Evolutionary conservation across 495 filamentous ascomycete species (phyloP), one percentile per base, ranked within the genome.

Genomic region (Rusavskia elegans): DNA sequence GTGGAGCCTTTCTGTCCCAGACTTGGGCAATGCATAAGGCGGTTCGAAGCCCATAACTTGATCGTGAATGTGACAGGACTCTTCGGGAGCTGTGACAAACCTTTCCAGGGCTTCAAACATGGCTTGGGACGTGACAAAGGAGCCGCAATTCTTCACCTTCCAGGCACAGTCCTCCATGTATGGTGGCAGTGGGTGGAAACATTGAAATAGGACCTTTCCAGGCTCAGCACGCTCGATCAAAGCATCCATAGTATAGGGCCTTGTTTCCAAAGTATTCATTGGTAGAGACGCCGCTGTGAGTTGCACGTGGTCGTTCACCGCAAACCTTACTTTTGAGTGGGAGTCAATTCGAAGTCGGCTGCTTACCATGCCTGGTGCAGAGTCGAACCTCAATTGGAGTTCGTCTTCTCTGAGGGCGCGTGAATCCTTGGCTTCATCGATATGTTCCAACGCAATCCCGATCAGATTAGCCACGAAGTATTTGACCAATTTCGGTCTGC

Each of bases 391-490:
- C 10, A 72, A 54, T 14, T 61, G 21, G 59, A 57, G 38, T 64
- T 59, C 14, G 50, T 55, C 37, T 62, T 61, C 32, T 35, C 32
- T 35, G 13, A 35, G 5, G 32, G 32, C 32, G 9, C 54, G 53
- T 30, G 64, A 49, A 38, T 69, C 67, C 1, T 58, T 53, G 8
- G 63, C 66, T 49, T 73, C 72, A 35, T 70, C 69, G n/a, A 71
- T 65, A 50, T 75, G 71, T 37, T 77, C 73, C 4, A 76, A 44
- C 9, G 72, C 70, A 35, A 76, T 70, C 3, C 67, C 72, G 39
- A 71, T 66, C 4, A 65, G 32, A 50, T 68, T 69, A 36, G 54
- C 55, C 1, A 67, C 61, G 51, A 70, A 67, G 50, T 66, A 61
- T 7, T 59, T 51, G 1, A 66, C 56, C 4, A 64, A 49, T 2